Conservation (phyloP, 2,329 filamentous ascomycete genomes). For the Aspergillus eucalypticola region DNA sequence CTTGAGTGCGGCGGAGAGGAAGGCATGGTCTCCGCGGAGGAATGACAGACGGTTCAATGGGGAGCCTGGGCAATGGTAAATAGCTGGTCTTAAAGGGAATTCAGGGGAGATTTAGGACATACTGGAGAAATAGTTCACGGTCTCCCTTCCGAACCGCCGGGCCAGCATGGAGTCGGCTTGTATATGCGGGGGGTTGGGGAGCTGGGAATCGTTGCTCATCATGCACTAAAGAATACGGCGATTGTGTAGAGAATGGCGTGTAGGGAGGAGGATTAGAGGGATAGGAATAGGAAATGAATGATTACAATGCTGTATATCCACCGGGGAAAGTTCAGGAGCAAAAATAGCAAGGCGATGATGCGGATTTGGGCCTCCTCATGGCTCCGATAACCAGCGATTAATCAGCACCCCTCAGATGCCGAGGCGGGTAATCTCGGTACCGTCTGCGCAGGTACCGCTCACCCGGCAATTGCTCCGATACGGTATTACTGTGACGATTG, state of each 20-base stretch:
- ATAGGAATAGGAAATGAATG: not conserved
- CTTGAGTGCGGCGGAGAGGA: constrained; percentile 50
- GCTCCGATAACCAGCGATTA: constrained; percentile 17
- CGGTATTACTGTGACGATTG: constrained; percentile 12
- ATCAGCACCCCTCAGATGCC: constrained; percentile 11
- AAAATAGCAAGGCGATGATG: not conserved
- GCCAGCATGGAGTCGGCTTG: constrained; percentile 58
- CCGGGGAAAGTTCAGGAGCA: not conserved
- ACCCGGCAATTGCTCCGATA: not conserved
- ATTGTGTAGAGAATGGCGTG: not conserved
- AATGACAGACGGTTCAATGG: constrained; percentile 54
- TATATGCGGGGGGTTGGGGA: constrained; percentile 60
- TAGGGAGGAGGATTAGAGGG: not conserved
- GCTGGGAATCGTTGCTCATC: constrained; percentile 36
- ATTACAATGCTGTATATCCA: not conserved
- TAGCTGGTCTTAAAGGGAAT: not conserved
- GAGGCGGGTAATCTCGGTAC: constrained; percentile 13
- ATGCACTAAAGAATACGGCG: constrained; percentile 11
- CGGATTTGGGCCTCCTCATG: not conserved
- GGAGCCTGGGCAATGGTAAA: constrained; percentile 38
- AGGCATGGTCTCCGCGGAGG: constrained; percentile 49
- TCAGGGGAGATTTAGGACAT: not conserved
- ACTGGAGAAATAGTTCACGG: constrained; percentile 55
- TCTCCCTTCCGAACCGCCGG: constrained; percentile 52
- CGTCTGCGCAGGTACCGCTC: not conserved